Evolutionary conservation across 108 stramenopile genomes (phyloP).

Genomic region (Nitzschia sp.): DNA sequence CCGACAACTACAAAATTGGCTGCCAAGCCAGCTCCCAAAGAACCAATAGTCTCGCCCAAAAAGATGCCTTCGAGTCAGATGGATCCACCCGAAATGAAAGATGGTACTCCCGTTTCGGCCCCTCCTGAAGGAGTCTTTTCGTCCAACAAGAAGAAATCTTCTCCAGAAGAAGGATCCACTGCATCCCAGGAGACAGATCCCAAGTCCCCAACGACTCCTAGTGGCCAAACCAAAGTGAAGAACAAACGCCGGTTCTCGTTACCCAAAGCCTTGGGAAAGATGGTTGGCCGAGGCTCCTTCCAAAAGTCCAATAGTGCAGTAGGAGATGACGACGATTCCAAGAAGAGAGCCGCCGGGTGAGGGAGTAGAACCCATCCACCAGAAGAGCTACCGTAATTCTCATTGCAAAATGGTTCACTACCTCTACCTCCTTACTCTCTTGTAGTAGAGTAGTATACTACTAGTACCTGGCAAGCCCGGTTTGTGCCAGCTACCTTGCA

Average conservation of each 20-base stretch:
- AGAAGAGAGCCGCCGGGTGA: too few relatives aligned
- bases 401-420: background rate
- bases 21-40: background rate
- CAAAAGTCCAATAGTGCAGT: too few relatives aligned
- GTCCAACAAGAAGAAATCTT: too few relatives aligned
- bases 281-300: conserved; percentile 7
- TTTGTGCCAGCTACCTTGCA: too few relatives aligned
- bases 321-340: too few relatives aligned
- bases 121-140: too few relatives aligned
- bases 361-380: too few relatives aligned
- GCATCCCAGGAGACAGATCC: background rate
- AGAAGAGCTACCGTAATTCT: background rate
- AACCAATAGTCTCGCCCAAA: too few relatives aligned
- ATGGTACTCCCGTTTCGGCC: conserved; percentile 2
- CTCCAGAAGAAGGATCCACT: too few relatives aligned
- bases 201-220: background rate
- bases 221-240: background rate
- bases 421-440: too few relatives aligned
- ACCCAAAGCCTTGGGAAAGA: conserved; percentile 16
- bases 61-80: background rate
- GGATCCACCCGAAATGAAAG: conserved; percentile 21
- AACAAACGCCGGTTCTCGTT: conserved; percentile 12
- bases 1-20: background rate
- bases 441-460: too few relatives aligned
- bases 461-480: too few relatives aligned